phyloP scores from a whole-genome alignment of 2,329 filamentous ascomycete species.

The Epichloe gansuensis region DNA sequence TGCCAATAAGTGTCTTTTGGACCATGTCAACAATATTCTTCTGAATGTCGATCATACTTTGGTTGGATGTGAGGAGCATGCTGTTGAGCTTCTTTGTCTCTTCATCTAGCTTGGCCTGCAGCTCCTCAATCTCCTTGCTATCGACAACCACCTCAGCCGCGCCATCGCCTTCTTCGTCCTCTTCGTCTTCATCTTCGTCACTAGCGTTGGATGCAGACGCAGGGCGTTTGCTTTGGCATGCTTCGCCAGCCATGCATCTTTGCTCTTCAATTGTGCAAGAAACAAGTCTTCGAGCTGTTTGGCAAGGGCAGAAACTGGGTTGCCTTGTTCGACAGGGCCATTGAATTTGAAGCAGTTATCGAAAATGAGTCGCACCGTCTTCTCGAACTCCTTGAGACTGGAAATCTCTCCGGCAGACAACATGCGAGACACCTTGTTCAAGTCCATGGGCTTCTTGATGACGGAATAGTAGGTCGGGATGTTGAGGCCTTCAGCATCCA shows the following conservation, averaged over 20 bases:
- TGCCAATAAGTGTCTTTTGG: conserved; percentile 60
- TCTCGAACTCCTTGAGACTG: conserved; percentile 73
- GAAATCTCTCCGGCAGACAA: conserved; percentile 68
- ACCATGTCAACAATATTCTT: conserved; percentile 52
- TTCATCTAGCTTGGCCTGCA: conserved; percentile 39
- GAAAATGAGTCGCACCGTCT: conserved; percentile 72
- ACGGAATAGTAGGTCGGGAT: conserved; percentile 89
- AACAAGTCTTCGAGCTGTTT: conserved; percentile 65
- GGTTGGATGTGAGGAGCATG: conserved; percentile 38
- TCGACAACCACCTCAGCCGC: conserved; percentile 30
- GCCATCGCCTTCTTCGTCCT: conserved; percentile 41
- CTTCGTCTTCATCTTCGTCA: conserved; percentile 62
- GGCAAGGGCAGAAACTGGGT: conserved; percentile 61
- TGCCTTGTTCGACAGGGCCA: conserved; percentile 39
- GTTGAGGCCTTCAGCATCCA: conserved; percentile 86
- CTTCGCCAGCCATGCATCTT: conserved; percentile 68
- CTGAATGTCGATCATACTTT: conserved; percentile 41
- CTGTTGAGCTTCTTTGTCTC: conserved; percentile 47
- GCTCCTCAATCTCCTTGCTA: conserved; percentile 34
- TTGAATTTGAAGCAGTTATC: conserved; percentile 92
- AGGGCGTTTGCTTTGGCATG: conserved; percentile 46
- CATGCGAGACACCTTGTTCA: conserved; percentile 69
- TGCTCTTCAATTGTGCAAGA: conserved; percentile 62
- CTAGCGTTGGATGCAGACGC: conserved; percentile 53
- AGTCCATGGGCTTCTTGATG: conserved; percentile 95